Conservation (phyloP, 192 early-diverging fungal genomes). For the Backusella mclennaniae region DNA sequence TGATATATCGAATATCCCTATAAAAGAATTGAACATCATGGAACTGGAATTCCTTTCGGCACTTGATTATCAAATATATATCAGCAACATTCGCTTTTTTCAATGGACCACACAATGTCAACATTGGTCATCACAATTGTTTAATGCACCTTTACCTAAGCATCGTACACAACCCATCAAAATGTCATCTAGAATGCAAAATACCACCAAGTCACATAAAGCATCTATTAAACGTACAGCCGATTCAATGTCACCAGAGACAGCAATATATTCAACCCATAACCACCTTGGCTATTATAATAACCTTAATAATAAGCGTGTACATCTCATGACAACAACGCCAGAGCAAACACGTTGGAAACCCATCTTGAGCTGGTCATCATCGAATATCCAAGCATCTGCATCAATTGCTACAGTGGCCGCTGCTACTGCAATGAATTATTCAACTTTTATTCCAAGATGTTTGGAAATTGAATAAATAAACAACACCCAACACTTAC, state of each 20-base stretch:
- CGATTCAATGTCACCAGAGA: not conserved
- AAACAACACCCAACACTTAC: not conserved
- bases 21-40: conserved; percentile 80
- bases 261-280: not conserved
- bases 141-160: not conserved
- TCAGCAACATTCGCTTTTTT: conserved; percentile 67
- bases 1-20: conserved; percentile 75
- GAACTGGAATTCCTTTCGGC: conserved; percentile 84
- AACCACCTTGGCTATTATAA: not conserved
- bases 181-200: not conserved
- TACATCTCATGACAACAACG: not conserved
- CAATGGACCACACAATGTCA: conserved; percentile 53
- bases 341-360: not conserved
- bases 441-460: conserved; percentile 14
- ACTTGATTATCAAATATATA: conserved; percentile 72
- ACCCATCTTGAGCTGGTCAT: conserved; percentile 30
- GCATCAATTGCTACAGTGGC: not conserved
- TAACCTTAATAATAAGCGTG: not conserved
- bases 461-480: conserved; percentile 12
- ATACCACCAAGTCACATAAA: not conserved
- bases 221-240: not conserved
- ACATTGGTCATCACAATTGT: conserved; percentile 19
- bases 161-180: not conserved
- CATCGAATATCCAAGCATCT: conserved; percentile 5
- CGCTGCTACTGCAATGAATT: conserved; percentile 6